A percentile compares a stretch with the other conserved stretches of the same genome.
Evolutionary conservation across 2,329 filamentous ascomycete species (phyloP).

Genomic region (Rhynchosporium agropyri): DNA sequence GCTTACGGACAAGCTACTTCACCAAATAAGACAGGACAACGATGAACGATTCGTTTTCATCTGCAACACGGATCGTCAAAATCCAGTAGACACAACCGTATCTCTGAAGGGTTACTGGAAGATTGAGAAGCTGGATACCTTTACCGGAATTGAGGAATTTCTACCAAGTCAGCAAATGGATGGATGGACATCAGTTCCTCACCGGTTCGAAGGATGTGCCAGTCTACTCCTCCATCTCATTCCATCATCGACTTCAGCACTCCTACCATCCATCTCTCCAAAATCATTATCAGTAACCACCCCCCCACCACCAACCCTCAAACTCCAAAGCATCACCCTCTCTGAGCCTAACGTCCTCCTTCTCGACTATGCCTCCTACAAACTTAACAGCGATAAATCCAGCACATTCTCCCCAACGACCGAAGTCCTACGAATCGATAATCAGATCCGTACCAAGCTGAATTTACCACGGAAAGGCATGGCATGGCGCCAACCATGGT

Average conservation of each 20-base stretch:
- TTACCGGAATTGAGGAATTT: conserved; percentile 31
- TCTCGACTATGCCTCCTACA: conserved; percentile 40
- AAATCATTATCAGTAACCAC: not conserved
- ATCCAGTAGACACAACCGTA: conserved; percentile 30
- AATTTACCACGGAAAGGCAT: conserved; percentile 36
- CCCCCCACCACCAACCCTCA: not conserved
- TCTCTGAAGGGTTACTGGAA: conserved; percentile 38
- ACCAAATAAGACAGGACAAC: conserved; percentile 42
- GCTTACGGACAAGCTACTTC: conserved; percentile 32
- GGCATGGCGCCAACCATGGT: conserved; percentile 41
- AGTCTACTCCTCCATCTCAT: conserved; percentile 38
- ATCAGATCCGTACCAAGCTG: conserved; percentile 37
- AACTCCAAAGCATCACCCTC: conserved; percentile 30
- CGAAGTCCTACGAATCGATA: conserved; percentile 41
- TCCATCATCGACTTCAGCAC: conserved; percentile 15
- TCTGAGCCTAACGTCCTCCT: conserved; percentile 42
- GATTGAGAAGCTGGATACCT: conserved; percentile 38
- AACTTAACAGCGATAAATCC: conserved; percentile 25
- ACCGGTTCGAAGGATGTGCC: conserved; percentile 41
- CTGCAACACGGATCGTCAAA: conserved; percentile 40
- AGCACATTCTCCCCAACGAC: conserved; percentile 30
- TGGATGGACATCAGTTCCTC: conserved; percentile 36
- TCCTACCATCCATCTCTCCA: conserved; percentile 29
- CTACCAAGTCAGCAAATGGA: conserved; percentile 16
- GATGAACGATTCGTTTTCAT: conserved; percentile 41